These are phyloP conservation scores for Boeremia exigua DNA, from an alignment of 2,329 filamentous ascomycete species.

Conservation along the genomic window DNA sequence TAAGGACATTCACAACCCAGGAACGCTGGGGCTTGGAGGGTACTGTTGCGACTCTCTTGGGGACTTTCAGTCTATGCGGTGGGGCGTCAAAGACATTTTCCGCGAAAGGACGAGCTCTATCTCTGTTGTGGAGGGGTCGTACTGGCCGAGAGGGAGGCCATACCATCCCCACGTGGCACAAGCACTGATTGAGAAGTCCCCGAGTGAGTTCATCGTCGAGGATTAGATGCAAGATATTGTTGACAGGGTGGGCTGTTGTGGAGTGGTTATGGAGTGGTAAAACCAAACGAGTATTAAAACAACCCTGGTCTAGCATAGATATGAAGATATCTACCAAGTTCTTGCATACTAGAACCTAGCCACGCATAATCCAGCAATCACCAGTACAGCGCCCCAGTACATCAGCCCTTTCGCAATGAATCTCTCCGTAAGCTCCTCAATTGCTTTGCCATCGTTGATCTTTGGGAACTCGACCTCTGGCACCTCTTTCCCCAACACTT, in stretches of 20 bases:
- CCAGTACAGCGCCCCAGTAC: background rate
- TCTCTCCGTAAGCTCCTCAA: background rate
- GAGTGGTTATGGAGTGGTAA: background rate
- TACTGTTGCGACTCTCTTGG: background rate
- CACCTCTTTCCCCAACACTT: background rate
- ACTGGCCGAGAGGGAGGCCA: slow-evolving; percentile 6
- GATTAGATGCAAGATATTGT: background rate
- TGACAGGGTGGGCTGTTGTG: background rate
- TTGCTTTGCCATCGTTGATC: background rate
- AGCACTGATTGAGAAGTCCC: background rate
- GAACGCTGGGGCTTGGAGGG: background rate
- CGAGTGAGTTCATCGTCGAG: background rate
- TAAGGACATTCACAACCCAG: background rate
- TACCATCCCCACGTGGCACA: background rate
- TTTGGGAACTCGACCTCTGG: background rate
- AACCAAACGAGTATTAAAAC: too few species aligned
- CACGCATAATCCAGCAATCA: background rate
- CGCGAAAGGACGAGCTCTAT: background rate
- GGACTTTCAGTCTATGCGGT: background rate
- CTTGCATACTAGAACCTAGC: background rate
- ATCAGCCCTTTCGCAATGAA: background rate
- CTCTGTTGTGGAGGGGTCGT: background rate
- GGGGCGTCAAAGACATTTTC: background rate
- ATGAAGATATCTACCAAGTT: too few species aligned
- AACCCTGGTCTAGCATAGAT: too few species aligned